Percentiles rank a stretch among this genome's conserved stretches.
Conservation (phyloP, 2,329 filamentous ascomycete genomes). For the Cladosporium sp. region DNA sequence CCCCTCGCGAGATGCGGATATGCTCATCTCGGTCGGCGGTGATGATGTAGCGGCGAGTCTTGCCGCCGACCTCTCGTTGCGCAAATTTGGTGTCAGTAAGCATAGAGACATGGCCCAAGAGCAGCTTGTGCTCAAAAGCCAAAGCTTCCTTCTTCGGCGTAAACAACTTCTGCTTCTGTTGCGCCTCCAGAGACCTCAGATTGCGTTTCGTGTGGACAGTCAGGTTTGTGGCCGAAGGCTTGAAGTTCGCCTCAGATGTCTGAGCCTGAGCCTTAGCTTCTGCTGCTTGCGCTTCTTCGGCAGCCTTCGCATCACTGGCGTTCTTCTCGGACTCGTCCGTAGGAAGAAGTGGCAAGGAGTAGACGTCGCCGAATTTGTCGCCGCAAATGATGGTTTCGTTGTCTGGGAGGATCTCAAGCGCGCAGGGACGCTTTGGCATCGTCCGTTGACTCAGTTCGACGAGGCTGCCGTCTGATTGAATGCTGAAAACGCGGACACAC, state of each 20-base stretch:
- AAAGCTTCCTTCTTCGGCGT: conserved; percentile 40
- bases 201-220: conserved; percentile 61
- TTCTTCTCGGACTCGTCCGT: conserved; percentile 22
- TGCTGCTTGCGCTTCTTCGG: conserved; percentile 16
- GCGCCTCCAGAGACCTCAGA: conserved; percentile 50
- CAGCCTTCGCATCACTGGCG: conserved; percentile 26
- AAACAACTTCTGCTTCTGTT: conserved; percentile 42
- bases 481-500: conserved; percentile 71
- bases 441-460: conserved; percentile 65
- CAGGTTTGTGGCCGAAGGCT: conserved; percentile 49
- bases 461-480: conserved; percentile 56
- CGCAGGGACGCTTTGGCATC: conserved; percentile 87
- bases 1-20: conserved; percentile 76
- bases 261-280: conserved; percentile 20
- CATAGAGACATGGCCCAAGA: conserved; percentile 93
- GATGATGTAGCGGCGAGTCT: conserved; percentile 53
- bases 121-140: conserved; percentile 66
- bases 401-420: conserved; percentile 64
- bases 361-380: conserved; percentile 97
- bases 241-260: conserved; percentile 25
- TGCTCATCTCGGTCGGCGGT: conserved; percentile 71
- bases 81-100: conserved; percentile 67
- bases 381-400: conserved; percentile 68
- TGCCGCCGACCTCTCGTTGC: conserved; percentile 41
- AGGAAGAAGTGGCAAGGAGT: conserved; percentile 67